Percentiles rank a stretch among this genome's conserved stretches.
phyloP scores from a whole-genome alignment of 148 eudicot species.

The Rhododendron ferrugineum region DNA sequence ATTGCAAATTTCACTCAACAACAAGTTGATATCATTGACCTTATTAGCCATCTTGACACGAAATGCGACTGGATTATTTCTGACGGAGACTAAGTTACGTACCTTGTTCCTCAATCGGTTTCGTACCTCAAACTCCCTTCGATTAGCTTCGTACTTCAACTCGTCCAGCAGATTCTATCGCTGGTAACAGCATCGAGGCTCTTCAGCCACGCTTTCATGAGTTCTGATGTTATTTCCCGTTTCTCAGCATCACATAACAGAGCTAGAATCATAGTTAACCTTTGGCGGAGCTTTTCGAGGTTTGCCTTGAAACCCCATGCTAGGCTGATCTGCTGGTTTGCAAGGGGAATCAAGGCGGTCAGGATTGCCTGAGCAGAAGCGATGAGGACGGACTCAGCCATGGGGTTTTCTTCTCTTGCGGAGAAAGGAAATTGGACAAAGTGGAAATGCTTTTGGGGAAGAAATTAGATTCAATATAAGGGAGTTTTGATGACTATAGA shows the following conservation, averaged over 20 bases:
- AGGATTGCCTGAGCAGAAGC: not conserved
- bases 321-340: not conserved
- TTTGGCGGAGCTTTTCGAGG: not conserved
- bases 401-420: not conserved
- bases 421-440: too few relatives aligned
- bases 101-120: not conserved
- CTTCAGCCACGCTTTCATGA: not conserved
- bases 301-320: not conserved
- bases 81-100: not conserved
- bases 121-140: not conserved
- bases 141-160: not conserved
- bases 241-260: not conserved
- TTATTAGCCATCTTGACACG: not conserved
- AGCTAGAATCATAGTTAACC: not conserved
- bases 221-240: too few relatives aligned
- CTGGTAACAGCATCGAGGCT: not conserved
- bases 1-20: not conserved
- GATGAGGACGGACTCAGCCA: not conserved
- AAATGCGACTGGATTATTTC: not conserved
- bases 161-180: conserved; percentile 7
- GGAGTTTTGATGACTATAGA: too few relatives aligned
- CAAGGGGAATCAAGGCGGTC: not conserved
- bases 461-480: too few relatives aligned
- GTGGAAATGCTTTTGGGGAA: too few relatives aligned
- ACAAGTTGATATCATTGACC: not conserved